These are phyloP conservation scores for Infundibulicybe gibba DNA, from an alignment of 768 basidiomycete genomes.

Conservation along the genomic window DNA sequence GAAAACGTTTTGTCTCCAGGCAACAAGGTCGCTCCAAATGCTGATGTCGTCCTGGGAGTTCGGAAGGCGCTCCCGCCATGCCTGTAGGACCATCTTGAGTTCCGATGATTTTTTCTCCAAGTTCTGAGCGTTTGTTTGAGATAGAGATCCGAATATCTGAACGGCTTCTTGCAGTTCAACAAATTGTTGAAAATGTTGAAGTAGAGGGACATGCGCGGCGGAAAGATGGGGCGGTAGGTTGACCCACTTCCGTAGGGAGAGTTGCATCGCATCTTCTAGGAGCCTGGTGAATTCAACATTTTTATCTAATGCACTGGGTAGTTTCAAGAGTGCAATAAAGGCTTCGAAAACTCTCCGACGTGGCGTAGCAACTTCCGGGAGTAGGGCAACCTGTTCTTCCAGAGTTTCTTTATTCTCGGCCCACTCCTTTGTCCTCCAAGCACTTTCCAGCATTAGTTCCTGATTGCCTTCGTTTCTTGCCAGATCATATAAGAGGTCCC, in stretches of 20 bases:
- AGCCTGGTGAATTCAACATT: slow-evolving; percentile 85
- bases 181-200: slow-evolving; percentile 99
- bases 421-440: slow-evolving; percentile 96
- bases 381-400: slow-evolving; percentile 75
- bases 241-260: slow-evolving; percentile 95
- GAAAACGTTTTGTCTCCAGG: slow-evolving; percentile 99
- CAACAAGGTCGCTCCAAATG: slow-evolving; percentile 98
- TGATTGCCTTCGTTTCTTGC: slow-evolving; percentile 86
- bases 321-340: slow-evolving; percentile 83
- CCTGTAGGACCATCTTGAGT: slow-evolving; percentile 92
- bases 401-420: slow-evolving; percentile 70
- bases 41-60: slow-evolving; percentile 97
- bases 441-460: slow-evolving; percentile 90
- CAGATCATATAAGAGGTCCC: slow-evolving; percentile 93
- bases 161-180: slow-evolving; percentile 96
- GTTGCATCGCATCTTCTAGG: slow-evolving; percentile 94
- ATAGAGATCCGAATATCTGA: slow-evolving; percentile 88
- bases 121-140: slow-evolving; percentile 81
- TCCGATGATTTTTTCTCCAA: slow-evolving; percentile 94
- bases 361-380: slow-evolving; percentile 88
- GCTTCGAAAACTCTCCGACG: slow-evolving; percentile 98
- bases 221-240: slow-evolving; percentile 83
- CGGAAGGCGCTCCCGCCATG: slow-evolving; percentile 95
- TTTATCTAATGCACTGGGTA: slow-evolving; percentile 77
- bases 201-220: slow-evolving; percentile 87